Evolutionary conservation across 1,284 basidiomycete species (phyloP), one percentile per base, ranked within the genome.

Genomic region (Apiotrichum laibachii): DNA sequence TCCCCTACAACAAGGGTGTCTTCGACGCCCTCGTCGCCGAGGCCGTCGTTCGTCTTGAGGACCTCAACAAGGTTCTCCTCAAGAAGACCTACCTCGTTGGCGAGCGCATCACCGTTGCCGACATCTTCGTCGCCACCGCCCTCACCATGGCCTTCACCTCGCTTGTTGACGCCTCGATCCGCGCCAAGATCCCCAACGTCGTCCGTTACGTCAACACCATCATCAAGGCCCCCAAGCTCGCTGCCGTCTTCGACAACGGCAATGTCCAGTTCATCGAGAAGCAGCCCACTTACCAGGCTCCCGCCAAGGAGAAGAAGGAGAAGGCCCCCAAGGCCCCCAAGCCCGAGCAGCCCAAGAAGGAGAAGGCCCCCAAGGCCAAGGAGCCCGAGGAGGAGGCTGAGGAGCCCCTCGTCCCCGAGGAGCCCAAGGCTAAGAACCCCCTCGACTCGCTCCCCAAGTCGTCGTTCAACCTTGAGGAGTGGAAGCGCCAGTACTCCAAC

Each of bases 401-500:
- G 50, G 85, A 84, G 44, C 85, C 85, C 66, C 81, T 84, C 50
- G 76, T 82, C 31, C 82, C 82, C 62, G 83, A 85, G 57, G 85
- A 85, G 73, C 86, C 87, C 69, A 88, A 95, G 80, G 84, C 81
- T 59, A 94, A 94, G 85, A 96, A 97, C 85, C 94, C 94, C 35
- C 86, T 96, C 55, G 95, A 97, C 67, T 83, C 84, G 62, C 85
- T 96, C 57, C 92, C 94, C 68, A 95, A 95, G 82, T 92, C 90
- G 19, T 81, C 84, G 16, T 89, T 97, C 82, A 92, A 93, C 82
- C 87, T 98, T 59, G 94, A 98, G 79, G 93, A 97, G 81, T 96
- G 91, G 90, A 98, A 98, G 82, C 87, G 92, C 55, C 88, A 89
- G 60, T 98, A 98, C 84, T 96, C 92, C 70, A 98, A 98, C 88